Conservation (phyloP, 768 basidiomycete species). For the Pulveroboletus ravenelii region DNA sequence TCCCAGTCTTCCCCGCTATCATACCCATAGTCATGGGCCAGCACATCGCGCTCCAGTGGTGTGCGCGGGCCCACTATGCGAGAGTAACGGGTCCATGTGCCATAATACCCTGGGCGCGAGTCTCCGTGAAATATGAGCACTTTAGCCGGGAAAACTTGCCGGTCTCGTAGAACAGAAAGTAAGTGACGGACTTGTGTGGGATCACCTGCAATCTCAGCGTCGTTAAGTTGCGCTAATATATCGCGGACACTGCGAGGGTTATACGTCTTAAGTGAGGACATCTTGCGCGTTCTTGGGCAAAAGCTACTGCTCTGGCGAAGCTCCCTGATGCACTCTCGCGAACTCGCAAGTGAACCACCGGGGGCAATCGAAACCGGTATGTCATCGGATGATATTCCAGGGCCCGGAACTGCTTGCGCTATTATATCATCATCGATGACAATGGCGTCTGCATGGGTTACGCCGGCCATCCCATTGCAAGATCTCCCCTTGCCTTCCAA, state of each 20-base stretch:
- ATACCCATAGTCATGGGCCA: constrained; percentile 81
- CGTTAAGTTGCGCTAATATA: constrained; percentile 59
- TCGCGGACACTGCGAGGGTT: constrained; percentile 40
- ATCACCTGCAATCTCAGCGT: constrained; percentile 76
- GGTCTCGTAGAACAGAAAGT: constrained; percentile 56
- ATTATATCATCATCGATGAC: constrained; percentile 46
- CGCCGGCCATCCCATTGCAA: constrained; percentile 18
- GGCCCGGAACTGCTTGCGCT: constrained; percentile 5
- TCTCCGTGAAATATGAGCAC: constrained; percentile 81
- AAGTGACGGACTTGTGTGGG: constrained; percentile 62
- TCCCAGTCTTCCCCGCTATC: constrained; percentile 98
- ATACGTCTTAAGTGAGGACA: constrained; percentile 27
- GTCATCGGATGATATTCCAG: constrained; percentile 4
- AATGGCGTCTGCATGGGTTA: constrained; percentile 45
- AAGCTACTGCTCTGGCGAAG: constrained; percentile 29
- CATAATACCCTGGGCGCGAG: constrained; percentile 86
- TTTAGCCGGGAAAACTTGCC: constrained; percentile 65
- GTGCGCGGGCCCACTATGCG: constrained; percentile 73
- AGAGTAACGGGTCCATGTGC: constrained; percentile 89
- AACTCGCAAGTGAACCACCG: not conserved
- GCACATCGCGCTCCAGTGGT: constrained; percentile 75
- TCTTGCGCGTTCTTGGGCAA: constrained; percentile 15
- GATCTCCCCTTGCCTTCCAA: constrained; percentile 27
- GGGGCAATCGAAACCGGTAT: not conserved
- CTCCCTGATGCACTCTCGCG: constrained; percentile 20